Evolutionary conservation across 1,284 basidiomycete genomes (phyloP).

Genomic region (Wallemia hederae): DNA sequence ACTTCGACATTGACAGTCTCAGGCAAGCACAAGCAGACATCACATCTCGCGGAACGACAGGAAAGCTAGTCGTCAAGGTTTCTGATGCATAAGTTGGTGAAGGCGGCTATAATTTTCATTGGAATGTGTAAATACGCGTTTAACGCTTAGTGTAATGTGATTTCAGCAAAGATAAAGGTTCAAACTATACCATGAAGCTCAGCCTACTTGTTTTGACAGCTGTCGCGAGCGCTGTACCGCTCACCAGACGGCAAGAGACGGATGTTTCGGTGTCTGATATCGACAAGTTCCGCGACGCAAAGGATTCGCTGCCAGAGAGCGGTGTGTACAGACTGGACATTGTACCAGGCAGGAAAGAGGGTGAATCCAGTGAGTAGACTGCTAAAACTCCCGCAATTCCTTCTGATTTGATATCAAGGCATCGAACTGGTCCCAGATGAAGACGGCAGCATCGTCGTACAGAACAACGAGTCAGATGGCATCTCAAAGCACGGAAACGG

Average conservation of each 20-base stretch:
- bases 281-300: not conserved
- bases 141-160: not conserved
- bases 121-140: not conserved
- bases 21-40: constrained; percentile 51
- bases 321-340: not conserved
- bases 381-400: not conserved
- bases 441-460: not conserved
- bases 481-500: not conserved
- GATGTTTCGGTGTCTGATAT: not conserved
- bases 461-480: not conserved
- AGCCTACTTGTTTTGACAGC: not conserved
- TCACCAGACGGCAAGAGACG: not conserved
- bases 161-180: not conserved
- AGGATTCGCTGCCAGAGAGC: not conserved
- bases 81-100: not conserved
- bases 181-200: not conserved
- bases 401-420: not conserved
- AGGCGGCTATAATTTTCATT: not conserved
- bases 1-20: constrained; percentile 52
- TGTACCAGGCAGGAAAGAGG: not conserved
- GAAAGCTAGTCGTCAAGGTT: constrained; percentile 28
- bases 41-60: constrained; percentile 41
- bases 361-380: not conserved
- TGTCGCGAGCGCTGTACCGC: not conserved
- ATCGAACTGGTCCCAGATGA: not conserved